A percentile compares a stretch with the other conserved stretches of the same genome.
phyloP scores from a whole-genome alignment of 2,329 filamentous ascomycete species.

The Aphanoascus verrucosus region DNA sequence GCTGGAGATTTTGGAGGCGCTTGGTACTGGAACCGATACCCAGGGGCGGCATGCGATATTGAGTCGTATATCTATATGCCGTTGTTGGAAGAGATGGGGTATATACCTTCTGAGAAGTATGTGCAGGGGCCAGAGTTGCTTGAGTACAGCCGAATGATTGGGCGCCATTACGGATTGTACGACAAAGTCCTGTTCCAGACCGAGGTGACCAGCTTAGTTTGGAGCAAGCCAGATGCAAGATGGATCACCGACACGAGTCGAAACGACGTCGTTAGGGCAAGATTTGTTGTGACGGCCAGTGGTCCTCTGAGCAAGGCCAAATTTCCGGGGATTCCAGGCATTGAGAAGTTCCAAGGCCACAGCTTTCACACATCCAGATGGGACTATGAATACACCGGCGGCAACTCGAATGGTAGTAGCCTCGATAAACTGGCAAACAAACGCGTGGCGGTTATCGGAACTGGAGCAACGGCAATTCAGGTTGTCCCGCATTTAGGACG shows the following conservation, averaged over 20 bases:
- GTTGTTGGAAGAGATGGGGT: constrained; percentile 49
- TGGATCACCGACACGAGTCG: constrained; percentile 25
- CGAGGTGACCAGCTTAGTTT: constrained; percentile 33
- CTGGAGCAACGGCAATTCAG: constrained; percentile 48
- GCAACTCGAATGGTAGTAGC: constrained; percentile 17
- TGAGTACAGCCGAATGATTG: constrained; percentile 38
- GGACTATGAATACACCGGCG: constrained; percentile 32
- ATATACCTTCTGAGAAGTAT: constrained; percentile 46
- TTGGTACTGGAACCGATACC: constrained; percentile 42
- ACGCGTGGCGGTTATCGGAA: constrained; percentile 48
- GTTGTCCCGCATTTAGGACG: constrained; percentile 49
- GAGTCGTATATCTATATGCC: constrained; percentile 53
- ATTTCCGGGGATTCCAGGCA: constrained; percentile 35
- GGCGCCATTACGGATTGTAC: constrained; percentile 36
- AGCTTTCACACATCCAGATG: constrained; percentile 38
- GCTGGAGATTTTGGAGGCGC: constrained; percentile 41
- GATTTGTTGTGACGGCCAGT: constrained; percentile 33
- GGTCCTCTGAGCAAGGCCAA: constrained; percentile 38
- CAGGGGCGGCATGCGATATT: constrained; percentile 45
- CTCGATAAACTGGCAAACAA: constrained; percentile 36
- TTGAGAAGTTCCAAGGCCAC: constrained; percentile 31
- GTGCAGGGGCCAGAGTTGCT: constrained; percentile 38
- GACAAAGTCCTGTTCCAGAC: constrained; percentile 40
- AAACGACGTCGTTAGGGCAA: constrained; percentile 23
- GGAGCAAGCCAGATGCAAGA: constrained; percentile 34